Evolutionary conservation across 805 yeast species (phyloP), one percentile per base, ranked within the genome.

Genomic region (Candida awuae): DNA sequence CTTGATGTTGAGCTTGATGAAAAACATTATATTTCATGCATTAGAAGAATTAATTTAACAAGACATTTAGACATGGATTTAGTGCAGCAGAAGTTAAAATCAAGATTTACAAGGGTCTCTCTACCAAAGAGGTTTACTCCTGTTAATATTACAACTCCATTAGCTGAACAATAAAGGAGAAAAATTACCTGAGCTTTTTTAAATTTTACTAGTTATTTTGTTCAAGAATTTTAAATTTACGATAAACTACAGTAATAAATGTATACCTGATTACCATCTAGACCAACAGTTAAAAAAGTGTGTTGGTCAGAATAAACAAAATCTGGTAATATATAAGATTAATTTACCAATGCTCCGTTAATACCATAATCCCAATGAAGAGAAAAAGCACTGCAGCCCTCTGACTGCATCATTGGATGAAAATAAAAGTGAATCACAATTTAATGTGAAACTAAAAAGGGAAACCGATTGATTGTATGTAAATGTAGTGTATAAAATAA

Each of bases 1-100:
- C 70, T 92, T 47, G 99, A 92, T 62, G 95, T 94, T 33, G 96
- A 90, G 60, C 69, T 92, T 34, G 98, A 92, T 62, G 90, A 86
- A 33, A 88, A 86, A 56, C 99, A 92, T 62, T 90, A 92, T 62
- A 92, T 92, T 46, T 88, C 96, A 19, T 90, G 97, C 55, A 92
- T 92, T 51, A 94, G 97, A 34, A 77, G 92, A 53, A 77, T 87
- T 39, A 80, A 85, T 41, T 69, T 92, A 51, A 92, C 98, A 1
- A 77, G 95, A 56, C 97, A 92, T 61, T 68, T 92, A 58, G 98
- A 92, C 56, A 75, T 86, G 72, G 95, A 86, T 54, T 73, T 85
- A 52, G 90, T 92, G 18, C 73, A 81, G 21, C 90, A 82, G 52
- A 83, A 81, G 53, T 70, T 92, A 51, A 77, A 77, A 57, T 76